Conservation (phyloP, 306 rosid species). For the Calophaca sinica region DNA sequence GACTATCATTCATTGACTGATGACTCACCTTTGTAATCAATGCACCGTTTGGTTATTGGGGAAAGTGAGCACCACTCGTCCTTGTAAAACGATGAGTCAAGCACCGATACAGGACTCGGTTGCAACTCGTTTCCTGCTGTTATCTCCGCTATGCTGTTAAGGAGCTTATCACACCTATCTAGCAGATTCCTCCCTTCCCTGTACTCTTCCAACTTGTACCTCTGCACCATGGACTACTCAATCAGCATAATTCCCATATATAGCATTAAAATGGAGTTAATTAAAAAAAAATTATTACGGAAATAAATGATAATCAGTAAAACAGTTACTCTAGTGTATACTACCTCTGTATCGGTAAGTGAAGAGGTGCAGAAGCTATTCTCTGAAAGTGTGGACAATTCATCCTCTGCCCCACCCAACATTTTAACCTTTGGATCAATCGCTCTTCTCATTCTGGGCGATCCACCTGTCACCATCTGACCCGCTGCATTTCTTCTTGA, state of each 20-base stretch:
- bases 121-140: constrained; percentile 76
- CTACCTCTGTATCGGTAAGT: constrained; percentile 79
- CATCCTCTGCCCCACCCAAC: constrained; percentile 63
- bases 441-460: constrained; percentile 64
- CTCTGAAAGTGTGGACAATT: constrained; percentile 77
- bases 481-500: constrained; percentile 53
- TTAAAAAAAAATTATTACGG: neutral
- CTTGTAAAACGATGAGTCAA: constrained; percentile 86
- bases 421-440: constrained; percentile 47
- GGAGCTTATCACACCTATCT: constrained; percentile 86
- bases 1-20: neutral
- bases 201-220: constrained; percentile 66
- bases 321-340: neutral
- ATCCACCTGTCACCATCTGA: constrained; percentile 55
- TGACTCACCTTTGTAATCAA: constrained; percentile 79
- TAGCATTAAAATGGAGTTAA: neutral
- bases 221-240: constrained; percentile 45
- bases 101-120: constrained; percentile 97
- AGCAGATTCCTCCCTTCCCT: constrained; percentile 72
- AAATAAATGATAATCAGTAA: neutral
- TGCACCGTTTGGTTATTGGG: constrained; percentile 82
- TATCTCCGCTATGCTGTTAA: constrained; percentile 83
- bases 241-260: neutral
- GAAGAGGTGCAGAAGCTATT: constrained; percentile 72
- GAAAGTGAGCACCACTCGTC: constrained; percentile 89